Evolutionary conservation across 1,284 basidiomycete genomes (phyloP).

Genomic region (Boletus austroedulis): DNA sequence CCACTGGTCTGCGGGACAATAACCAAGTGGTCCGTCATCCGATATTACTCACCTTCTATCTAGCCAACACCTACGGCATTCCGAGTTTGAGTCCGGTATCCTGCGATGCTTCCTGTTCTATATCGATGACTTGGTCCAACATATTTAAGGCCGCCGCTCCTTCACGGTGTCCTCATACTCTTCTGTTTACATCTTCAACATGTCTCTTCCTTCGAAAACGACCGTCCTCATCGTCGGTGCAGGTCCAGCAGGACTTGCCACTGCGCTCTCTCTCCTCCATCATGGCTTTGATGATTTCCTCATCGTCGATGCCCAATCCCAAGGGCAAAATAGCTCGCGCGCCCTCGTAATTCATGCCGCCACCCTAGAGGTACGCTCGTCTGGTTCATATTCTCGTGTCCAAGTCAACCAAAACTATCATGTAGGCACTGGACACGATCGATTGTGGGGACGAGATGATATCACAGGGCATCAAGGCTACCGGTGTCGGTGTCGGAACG

Average conservation of each 20-base stretch:
- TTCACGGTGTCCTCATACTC: background rate
- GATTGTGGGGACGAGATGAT: slow-evolving; percentile 42
- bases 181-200: background rate
- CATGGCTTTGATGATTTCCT: slow-evolving; percentile 43
- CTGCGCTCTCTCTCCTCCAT: slow-evolving; percentile 30
- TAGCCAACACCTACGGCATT: background rate
- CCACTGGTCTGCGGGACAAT: no score
- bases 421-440: slow-evolving; percentile 46
- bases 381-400: background rate
- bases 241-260: slow-evolving; percentile 27
- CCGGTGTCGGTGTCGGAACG: slow-evolving; percentile 31
- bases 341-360: slow-evolving; percentile 43
- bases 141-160: background rate
- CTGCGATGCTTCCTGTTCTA: background rate
- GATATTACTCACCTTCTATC: background rate
- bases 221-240: slow-evolving; percentile 35
- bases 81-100: background rate
- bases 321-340: slow-evolving; percentile 36
- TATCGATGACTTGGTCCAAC: background rate
- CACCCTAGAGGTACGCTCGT: slow-evolving; percentile 37
- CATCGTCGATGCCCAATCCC: slow-evolving; percentile 42
- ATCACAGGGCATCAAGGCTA: slow-evolving; percentile 37
- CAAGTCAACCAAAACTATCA: background rate
- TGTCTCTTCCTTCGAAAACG: slow-evolving; percentile 28
- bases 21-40: no score